These are phyloP conservation scores for Penicillium roqueforti DNA, from an alignment of 495 filamentous ascomycete species.

Conservation along the genomic window DNA sequence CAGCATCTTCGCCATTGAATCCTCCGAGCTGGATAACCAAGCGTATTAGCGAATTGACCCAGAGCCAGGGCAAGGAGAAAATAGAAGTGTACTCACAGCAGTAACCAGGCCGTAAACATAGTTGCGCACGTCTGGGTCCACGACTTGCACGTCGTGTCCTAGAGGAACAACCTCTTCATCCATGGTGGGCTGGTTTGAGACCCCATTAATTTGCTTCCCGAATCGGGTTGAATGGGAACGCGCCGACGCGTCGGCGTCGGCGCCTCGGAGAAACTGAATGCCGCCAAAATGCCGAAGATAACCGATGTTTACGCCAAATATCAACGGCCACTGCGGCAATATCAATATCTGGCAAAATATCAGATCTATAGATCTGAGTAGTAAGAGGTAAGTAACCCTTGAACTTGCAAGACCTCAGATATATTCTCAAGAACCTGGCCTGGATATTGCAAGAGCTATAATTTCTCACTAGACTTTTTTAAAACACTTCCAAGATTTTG, in stretches of 20 bases:
- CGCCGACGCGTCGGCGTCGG: conserved; percentile 31
- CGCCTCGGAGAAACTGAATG: conserved; percentile 25
- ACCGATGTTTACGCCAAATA: conserved; percentile 24
- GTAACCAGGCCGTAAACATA: conserved; percentile 89
- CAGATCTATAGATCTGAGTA: neutral
- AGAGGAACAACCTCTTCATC: conserved; percentile 37
- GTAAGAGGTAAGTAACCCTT: too few relatives aligned
- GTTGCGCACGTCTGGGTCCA: conserved; percentile 85
- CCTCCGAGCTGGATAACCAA: conserved; percentile 69
- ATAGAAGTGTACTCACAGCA: conserved; percentile 58
- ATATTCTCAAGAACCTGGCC: neutral
- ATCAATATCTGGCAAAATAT: conserved; percentile 7
- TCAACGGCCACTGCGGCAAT: neutral
- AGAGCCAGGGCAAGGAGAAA: neutral
- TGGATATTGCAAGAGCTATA: neutral
- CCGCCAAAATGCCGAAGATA: conserved; percentile 39
- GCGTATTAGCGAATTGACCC: conserved; percentile 22
- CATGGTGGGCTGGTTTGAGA: conserved; percentile 28
- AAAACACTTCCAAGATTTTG: neutral
- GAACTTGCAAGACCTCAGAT: neutral
- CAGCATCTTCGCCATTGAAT: conserved; percentile 72
- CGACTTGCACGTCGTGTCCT: conserved; percentile 45
- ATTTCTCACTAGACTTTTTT: neutral
- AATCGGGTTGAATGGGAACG: conserved; percentile 34
- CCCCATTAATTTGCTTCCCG: conserved; percentile 3